These are phyloP conservation scores for Ormosia emarginata DNA, from an alignment of 306 rosid species.

Conservation along the genomic window DNA sequence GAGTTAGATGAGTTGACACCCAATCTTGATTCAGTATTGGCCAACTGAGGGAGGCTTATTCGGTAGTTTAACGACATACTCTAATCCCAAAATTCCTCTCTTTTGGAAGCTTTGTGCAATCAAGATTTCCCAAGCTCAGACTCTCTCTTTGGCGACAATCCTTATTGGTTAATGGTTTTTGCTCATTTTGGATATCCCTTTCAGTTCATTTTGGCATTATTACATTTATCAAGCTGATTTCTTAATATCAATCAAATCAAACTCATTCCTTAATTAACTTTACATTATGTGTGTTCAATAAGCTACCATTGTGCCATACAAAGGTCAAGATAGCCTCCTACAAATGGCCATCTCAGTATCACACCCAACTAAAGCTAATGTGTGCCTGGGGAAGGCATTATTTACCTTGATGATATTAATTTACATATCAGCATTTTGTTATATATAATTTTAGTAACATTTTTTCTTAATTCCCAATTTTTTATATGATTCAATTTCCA, in stretches of 20 bases:
- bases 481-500: no score
- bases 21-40: not conserved
- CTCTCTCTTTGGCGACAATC: not conserved
- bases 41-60: slow-evolving; percentile 50
- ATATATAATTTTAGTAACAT: no score
- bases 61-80: slow-evolving; percentile 11
- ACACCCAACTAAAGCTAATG: not conserved
- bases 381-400: not conserved
- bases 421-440: not conserved
- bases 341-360: not conserved
- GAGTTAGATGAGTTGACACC: slow-evolving; percentile 3
- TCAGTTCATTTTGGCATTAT: not conserved
- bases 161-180: not conserved
- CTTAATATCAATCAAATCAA: not conserved
- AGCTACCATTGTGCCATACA: not conserved
- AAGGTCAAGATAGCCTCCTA: not conserved
- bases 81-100: not conserved
- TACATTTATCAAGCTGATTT: not conserved
- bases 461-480: no score
- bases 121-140: not conserved
- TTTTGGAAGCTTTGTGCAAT: slow-evolving; percentile 7
- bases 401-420: not conserved
- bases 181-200: not conserved
- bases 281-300: not conserved
- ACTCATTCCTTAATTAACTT: not conserved